These are phyloP conservation scores for Apiospora hydei DNA, from an alignment of 2,329 filamentous ascomycete genomes.

Conservation along the genomic window DNA sequence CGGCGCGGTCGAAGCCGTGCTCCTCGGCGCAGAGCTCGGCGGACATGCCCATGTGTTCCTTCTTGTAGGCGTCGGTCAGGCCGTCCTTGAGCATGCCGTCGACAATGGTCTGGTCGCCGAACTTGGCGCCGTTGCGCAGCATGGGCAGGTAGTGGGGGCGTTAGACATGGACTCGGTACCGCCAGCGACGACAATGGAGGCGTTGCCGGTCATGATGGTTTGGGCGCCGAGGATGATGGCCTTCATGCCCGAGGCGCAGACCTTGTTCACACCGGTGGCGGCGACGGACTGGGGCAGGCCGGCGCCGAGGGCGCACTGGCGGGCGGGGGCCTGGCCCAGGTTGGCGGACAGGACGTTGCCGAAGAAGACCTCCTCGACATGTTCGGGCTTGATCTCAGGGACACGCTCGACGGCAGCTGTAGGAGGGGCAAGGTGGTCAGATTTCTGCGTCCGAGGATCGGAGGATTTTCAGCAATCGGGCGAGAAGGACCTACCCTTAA, in stretches of 20 bases:
- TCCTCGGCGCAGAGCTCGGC: constrained; percentile 92
- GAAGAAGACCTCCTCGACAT: constrained; percentile 97
- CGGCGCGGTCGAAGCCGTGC: constrained; percentile 79
- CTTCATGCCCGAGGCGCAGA: constrained; percentile 95
- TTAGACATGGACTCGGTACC: constrained; percentile 99
- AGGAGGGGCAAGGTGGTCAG: constrained; percentile 10
- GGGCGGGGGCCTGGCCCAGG: constrained; percentile 93
- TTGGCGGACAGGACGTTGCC: constrained; percentile 97
- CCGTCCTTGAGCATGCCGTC: constrained; percentile 96
- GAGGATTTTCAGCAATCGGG: constrained; percentile 57
- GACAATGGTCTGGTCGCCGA: constrained; percentile 86
- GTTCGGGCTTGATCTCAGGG: constrained; percentile 83
- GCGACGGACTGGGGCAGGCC: constrained; percentile 82
- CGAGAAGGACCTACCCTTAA: constrained; percentile 75
- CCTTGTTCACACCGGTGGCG: constrained; percentile 97
- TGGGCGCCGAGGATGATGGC: constrained; percentile 93
- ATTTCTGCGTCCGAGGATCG: not conserved
- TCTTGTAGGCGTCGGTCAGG: constrained; percentile 91
- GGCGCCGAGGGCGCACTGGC: constrained; percentile 90
- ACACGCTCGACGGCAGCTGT: constrained; percentile 82
- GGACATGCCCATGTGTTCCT: constrained; percentile 95
- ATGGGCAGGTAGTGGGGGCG: constrained; percentile 90
- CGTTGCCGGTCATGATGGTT: constrained; percentile 96
- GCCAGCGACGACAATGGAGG: constrained; percentile 90
- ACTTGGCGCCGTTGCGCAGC: constrained; percentile 89